A percentile compares a stretch with the other conserved stretches of the same genome.
phyloP scores from a whole-genome alignment of 176 grass and related monocot species.

The Bromus sterilis region DNA sequence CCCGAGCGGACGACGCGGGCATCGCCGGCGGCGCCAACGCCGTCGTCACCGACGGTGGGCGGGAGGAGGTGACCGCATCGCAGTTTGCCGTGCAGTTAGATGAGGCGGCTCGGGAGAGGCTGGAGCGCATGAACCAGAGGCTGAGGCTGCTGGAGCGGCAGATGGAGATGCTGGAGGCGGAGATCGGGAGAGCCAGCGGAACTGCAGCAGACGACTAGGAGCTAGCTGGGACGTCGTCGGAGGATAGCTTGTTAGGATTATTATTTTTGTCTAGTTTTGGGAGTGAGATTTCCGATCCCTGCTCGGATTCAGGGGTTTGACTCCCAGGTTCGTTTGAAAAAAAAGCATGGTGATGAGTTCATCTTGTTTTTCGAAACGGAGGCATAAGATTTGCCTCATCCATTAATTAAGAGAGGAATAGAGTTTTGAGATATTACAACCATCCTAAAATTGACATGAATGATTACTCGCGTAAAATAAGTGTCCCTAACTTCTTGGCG shows the following conservation, averaged over 20 bases:
- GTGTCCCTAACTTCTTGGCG: too few species aligned
- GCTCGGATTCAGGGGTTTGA: background rate
- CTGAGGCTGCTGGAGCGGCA: conserved; percentile 66
- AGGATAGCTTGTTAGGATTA: background rate
- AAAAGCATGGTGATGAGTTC: background rate
- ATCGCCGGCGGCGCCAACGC: background rate
- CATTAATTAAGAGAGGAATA: too few species aligned
- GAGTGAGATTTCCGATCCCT: background rate
- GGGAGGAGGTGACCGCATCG: conserved; percentile 23
- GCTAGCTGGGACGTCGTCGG: background rate
- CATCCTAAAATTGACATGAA: too few species aligned
- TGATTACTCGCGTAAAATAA: too few species aligned
- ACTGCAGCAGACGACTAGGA: background rate
- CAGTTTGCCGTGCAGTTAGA: conserved; percentile 51
- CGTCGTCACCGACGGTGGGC: background rate
- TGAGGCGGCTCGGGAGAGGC: conserved; percentile 50
- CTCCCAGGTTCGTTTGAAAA: background rate
- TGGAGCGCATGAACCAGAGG: conserved; percentile 56
- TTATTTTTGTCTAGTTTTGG: background rate
- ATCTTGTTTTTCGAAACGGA: conserved; percentile 1
- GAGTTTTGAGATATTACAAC: too few species aligned
- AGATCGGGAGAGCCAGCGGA: conserved; percentile 48
- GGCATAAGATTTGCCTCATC: too few species aligned
- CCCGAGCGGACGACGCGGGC: background rate
- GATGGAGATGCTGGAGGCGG: conserved; percentile 81